Base-by-base conservation (phyloP, 345 rosid genomes). In the Physaria fendleri region DNA sequence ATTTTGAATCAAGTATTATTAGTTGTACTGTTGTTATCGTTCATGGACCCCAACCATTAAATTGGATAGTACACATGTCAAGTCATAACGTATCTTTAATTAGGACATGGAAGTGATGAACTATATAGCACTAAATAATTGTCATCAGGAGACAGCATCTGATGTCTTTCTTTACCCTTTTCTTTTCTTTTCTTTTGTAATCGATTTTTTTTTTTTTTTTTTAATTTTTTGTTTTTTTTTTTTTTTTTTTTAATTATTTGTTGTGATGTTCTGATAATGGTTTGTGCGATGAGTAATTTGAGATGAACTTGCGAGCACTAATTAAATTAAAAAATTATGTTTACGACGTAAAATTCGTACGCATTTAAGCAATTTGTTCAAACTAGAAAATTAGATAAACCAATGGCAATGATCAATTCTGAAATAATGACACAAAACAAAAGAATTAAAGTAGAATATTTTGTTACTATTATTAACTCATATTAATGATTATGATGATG, bases 21-120 rank as follows among this genome's bases (percentile, higher is more conserved):
- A 59, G 21, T 24, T 16, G 16, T 10, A 6, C n/a, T 52, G 13
- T 30, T 20, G 5, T 27, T 28, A 23, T 21, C 53, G 18, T 59
- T 24, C 55, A 65, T 56, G 57, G 71, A 56, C 49, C 71, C 71
- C 49, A 66, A 14, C 21, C 41, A 66, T 66, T 66, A 47, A 41
- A 20, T 29, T 37, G 42, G 64, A 47, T 46, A 37, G 18, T 56
- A 56, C 71, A 66, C 50, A 66, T 50, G 64, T 56, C 71, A 40
- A 66, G 56, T 56, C 64, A 56, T 47, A 27, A 37, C 56, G 41
- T 64, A 66, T 56, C 57, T 14, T n/a, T n/a, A n/a, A n/a, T n/a
- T n/a, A 66, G 2, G 64, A 56, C 32, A 45, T 42, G 46, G 39
- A 55, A 21, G 69, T 34, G 69, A 35, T 65, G 56, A 56, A 65